A percentile compares a stretch with the other conserved stretches of the same genome.
Conservation (phyloP, 2,329 filamentous ascomycete species). For the Thelonectria olida region DNA sequence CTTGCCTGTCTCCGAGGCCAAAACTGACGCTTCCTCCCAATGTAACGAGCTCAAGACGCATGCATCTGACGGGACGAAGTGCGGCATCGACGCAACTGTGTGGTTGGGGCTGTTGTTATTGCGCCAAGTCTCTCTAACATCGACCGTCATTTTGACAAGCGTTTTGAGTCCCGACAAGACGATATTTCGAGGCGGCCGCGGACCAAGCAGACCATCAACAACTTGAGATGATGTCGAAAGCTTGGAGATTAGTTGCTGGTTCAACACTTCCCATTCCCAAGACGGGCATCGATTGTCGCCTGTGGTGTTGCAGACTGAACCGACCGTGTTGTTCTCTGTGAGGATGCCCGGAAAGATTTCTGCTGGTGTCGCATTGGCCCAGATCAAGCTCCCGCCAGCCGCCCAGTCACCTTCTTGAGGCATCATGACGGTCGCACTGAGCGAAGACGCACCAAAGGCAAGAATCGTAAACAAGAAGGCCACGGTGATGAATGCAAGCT, state of each 20-base stretch:
- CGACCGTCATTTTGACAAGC: constrained; percentile 20
- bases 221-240: constrained; percentile 24
- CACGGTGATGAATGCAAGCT: constrained; percentile 23
- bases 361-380: constrained; percentile 25
- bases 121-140: constrained; percentile 27
- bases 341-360: constrained; percentile 21
- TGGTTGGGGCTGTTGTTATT: constrained; percentile 30
- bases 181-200: constrained; percentile 24
- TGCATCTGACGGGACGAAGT: constrained; percentile 27
- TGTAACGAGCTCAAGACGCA: constrained; percentile 28
- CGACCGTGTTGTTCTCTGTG: constrained; percentile 20
- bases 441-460: constrained; percentile 29
- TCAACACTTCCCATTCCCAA: constrained; percentile 34
- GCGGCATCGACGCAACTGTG: constrained; percentile 31
- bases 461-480: constrained; percentile 27
- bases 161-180: constrained; percentile 22
- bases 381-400: constrained; percentile 30
- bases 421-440: constrained; percentile 35
- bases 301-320: constrained; percentile 12
- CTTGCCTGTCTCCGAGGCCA: constrained; percentile 22
- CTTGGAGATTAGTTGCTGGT: constrained; percentile 29
- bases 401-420: constrained; percentile 32
- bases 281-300: constrained; percentile 30
- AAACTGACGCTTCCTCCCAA: constrained; percentile 29
- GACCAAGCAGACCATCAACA: constrained; percentile 22